These are phyloP conservation scores for Pelargonium australe DNA, from an alignment of 441 rosid species.

Conservation along the genomic window DNA sequence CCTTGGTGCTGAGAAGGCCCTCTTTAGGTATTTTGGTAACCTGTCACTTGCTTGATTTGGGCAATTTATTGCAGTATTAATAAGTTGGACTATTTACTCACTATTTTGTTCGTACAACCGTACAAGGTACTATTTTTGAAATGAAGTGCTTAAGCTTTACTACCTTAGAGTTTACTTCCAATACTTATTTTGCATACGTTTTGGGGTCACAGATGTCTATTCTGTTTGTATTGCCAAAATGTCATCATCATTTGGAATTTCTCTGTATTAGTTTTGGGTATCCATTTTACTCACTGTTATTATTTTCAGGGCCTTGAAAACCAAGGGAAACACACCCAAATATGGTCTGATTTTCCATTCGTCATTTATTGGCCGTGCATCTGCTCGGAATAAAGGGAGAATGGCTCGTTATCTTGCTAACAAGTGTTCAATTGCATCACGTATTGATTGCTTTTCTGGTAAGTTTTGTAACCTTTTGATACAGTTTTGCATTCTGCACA, in stretches of 20 bases:
- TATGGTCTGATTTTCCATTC: conserved; percentile 95
- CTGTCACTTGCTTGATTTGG: background rate
- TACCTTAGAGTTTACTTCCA: background rate
- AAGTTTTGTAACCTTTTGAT: conserved; percentile 7
- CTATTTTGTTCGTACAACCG: too few species aligned
- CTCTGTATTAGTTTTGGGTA: background rate
- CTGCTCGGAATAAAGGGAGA: conserved; percentile 91
- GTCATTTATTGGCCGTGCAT: conserved; percentile 88
- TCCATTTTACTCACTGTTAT: conserved; percentile 3
- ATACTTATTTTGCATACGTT: background rate
- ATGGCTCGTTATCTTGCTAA: conserved; percentile 94
- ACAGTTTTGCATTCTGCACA: background rate
- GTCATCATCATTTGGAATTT: too few species aligned
- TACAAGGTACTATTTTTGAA: background rate
- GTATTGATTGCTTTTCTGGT: conserved; percentile 97
- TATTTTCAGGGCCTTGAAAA: conserved; percentile 70
- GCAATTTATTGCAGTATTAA: background rate
- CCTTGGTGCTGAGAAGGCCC: conserved; percentile 95
- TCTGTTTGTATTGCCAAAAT: background rate
- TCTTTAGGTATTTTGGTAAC: conserved; percentile 56
- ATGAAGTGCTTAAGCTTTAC: background rate
- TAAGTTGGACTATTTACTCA: background rate
- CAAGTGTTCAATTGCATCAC: conserved; percentile 89
- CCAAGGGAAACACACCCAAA: conserved; percentile 87
- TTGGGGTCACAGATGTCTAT: background rate